Percentiles rank a stretch among this genome's conserved stretches.
phyloP scores from a whole-genome alignment of 1,284 basidiomycete species.

The Dichomitus squalens region DNA sequence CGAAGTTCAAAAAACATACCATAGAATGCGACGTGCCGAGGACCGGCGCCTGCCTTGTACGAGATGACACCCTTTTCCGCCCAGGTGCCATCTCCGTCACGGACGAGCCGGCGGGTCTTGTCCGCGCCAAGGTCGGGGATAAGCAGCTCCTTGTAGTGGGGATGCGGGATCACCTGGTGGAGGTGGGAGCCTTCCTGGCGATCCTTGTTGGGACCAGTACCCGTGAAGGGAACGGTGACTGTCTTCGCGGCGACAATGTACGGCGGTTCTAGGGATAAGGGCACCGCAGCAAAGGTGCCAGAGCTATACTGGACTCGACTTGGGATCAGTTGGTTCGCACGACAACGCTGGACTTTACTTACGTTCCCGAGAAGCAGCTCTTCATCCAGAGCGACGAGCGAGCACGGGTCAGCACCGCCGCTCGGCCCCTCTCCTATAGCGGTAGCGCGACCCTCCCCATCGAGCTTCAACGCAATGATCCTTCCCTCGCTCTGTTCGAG shows the following conservation, averaged over 20 bases:
- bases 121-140: slow-evolving; percentile 75
- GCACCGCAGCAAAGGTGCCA: slow-evolving; percentile 53
- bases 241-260: slow-evolving; percentile 36
- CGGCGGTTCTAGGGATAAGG: slow-evolving; percentile 49
- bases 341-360: slow-evolving; percentile 30
- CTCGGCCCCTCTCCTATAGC: slow-evolving; percentile 49
- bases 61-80: slow-evolving; percentile 43
- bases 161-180: slow-evolving; percentile 59
- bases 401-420: slow-evolving; percentile 64
- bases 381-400: slow-evolving; percentile 49
- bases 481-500: slow-evolving; percentile 65
- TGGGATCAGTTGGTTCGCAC: background rate
- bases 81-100: slow-evolving; percentile 47
- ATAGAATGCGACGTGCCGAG: slow-evolving; percentile 64
- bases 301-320: slow-evolving; percentile 53
- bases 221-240: slow-evolving; percentile 34
- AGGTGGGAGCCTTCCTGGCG: slow-evolving; percentile 70
- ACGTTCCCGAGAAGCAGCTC: slow-evolving; percentile 71
- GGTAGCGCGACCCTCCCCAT: slow-evolving; percentile 43
- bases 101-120: slow-evolving; percentile 57
- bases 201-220: slow-evolving; percentile 58
- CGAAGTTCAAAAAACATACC: slow-evolving; percentile 42
- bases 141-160: slow-evolving; percentile 54
- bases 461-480: slow-evolving; percentile 54
- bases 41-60: slow-evolving; percentile 60